phyloP scores from a whole-genome alignment of 345 rosid species.

The Boechera stricta region DNA sequence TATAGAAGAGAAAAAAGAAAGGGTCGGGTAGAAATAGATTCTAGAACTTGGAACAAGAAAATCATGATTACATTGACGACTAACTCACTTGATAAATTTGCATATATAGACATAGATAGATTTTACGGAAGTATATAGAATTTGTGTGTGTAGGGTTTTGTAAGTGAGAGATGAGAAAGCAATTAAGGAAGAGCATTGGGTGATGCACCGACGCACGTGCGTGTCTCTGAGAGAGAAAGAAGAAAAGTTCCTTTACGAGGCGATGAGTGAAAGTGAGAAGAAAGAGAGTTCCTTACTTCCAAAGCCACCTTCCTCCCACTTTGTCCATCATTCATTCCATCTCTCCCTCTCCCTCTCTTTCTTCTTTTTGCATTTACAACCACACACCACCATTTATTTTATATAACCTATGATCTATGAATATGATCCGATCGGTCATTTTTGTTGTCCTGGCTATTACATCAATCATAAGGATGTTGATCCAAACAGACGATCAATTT shows the following conservation, averaged over 20 bases:
- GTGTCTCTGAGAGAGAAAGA: conserved; percentile 16
- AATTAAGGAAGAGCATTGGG: conserved; percentile 56
- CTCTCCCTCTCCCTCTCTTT: background rate
- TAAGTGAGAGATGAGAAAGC: conserved; percentile 13
- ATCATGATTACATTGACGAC: conserved; percentile 8
- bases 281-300: conserved; percentile 44
- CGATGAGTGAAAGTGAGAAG: conserved; percentile 41
- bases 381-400: background rate
- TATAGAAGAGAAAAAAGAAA: background rate
- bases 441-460: background rate
- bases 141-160: conserved; percentile 15
- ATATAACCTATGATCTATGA: conserved; percentile 5
- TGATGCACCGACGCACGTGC: conserved; percentile 66
- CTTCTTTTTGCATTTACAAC: conserved; percentile 15
- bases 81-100: conserved; percentile 13
- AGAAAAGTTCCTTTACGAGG: conserved; percentile 72
- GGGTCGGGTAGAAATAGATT: background rate
- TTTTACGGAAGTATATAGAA: background rate
- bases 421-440: background rate
- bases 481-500: background rate
- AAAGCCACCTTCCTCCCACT: conserved; percentile 45
- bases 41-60: conserved; percentile 7
- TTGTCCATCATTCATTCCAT: conserved; percentile 31
- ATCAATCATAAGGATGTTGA: background rate
- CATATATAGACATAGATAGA: background rate